Evolutionary conservation across 2,329 filamentous ascomycete species (phyloP).

Genomic region (Aspergillus sp.): DNA sequence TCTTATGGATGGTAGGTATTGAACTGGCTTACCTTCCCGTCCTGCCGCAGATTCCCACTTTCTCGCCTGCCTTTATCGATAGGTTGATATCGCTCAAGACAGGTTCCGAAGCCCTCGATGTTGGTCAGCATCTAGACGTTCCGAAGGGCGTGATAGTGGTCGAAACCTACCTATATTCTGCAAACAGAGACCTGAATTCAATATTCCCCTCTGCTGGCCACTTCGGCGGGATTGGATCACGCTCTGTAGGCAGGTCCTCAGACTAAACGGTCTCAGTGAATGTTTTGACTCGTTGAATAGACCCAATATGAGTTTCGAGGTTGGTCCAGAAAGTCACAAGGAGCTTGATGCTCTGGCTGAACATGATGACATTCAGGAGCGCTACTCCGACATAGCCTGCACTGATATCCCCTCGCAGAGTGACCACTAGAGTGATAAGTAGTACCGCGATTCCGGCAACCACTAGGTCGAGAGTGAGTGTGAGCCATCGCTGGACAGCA

Average conservation of each 20-base stretch:
- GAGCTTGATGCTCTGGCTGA: conserved; percentile 57
- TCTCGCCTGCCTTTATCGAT: conserved; percentile 47
- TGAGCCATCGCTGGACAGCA: conserved; percentile 63
- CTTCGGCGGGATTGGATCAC: conserved; percentile 40
- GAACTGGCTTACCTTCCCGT: conserved; percentile 39
- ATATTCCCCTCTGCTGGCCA: conserved; percentile 52
- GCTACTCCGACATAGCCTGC: conserved; percentile 59
- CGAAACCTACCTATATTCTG: conserved; percentile 46
- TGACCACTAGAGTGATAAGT: conserved; percentile 56
- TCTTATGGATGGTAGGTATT: neutral
- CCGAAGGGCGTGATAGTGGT: neutral
- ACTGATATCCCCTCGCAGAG: conserved; percentile 47
- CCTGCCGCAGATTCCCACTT: conserved; percentile 47
- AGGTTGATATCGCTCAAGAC: conserved; percentile 55
- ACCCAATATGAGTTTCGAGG: conserved; percentile 63
- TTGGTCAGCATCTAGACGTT: neutral
- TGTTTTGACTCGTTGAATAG: conserved; percentile 59
- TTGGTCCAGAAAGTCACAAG: conserved; percentile 61
- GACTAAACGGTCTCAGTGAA: conserved; percentile 52
- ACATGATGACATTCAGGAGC: conserved; percentile 58
- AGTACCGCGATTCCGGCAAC: conserved; percentile 55
- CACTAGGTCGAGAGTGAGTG: conserved; percentile 55
- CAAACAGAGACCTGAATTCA: conserved; percentile 50
- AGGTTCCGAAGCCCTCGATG: conserved; percentile 32
- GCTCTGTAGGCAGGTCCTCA: conserved; percentile 51